Evolutionary conservation across 2,329 filamentous ascomycete genomes (phyloP), one percentile per base, ranked within the genome.

Genomic region (Massarina eburnea): DNA sequence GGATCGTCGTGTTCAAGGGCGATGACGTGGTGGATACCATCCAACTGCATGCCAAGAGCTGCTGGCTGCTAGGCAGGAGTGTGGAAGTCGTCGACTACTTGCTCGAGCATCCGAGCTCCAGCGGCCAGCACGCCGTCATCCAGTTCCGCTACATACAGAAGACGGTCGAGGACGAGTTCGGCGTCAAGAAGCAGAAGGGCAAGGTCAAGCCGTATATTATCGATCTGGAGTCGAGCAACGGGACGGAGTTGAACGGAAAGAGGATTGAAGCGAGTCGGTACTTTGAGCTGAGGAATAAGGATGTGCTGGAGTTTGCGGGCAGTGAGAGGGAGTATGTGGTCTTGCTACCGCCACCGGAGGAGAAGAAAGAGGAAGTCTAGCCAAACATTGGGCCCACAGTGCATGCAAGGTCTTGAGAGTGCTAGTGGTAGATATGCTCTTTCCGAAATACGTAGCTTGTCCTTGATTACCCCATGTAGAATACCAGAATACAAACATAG

Each of bases 291-390:
- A 81, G 85, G 66, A 86, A 94, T 67, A 91, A 91, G 73, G 94
- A 99, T 70, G 83, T 99, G 66, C 70, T 99, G 46, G 83, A 83
- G 63, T 95, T 99, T 72, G 94, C 91, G 8, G 80, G 88, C 48
- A 96, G 90, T 66, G 87, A 88, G 48, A 82, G 91, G 60, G 94
- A 99, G 72, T 99, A 97, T 70, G 90, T 99, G n/a, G 71, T 97
- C 48, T 94, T 97, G 89, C 79, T 96, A 47, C 80, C 82, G 22
- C 66, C 66, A 17, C 54, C 57, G 5, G 66, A 67, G 14, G 26
- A 41, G n/a, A n/a, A n/a, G n/a, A n/a, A n/a, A n/a, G n/a, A n/a
- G n/a, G n/a, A n/a, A n/a, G n/a, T n/a, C n/a, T n/a, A n/a, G n/a
- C n/a, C n/a, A n/a, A n/a, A n/a, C n/a, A n/a, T n/a, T n/a, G n/a